Conservation (phyloP, 257 asterid species). For the Forsythia viridissima region DNA sequence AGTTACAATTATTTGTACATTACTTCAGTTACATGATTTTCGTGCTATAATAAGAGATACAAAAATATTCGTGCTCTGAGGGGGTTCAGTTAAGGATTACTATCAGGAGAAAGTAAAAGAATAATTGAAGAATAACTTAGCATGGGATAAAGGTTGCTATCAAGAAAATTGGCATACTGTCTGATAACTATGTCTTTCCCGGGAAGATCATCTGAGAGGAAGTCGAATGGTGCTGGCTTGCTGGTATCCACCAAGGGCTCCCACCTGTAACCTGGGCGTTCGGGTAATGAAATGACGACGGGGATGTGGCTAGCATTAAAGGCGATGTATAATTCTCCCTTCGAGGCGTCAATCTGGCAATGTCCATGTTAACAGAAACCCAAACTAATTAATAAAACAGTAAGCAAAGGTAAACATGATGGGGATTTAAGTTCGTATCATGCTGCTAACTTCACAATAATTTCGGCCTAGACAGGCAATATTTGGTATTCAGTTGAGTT, state of each 20-base stretch:
- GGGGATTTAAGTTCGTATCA: background rate
- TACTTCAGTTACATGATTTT: background rate
- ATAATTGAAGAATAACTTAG: constrained; percentile 83
- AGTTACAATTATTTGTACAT: background rate
- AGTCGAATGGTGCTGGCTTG: constrained; percentile 82
- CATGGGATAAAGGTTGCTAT: constrained; percentile 80
- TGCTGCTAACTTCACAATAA: background rate
- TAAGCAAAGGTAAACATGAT: background rate
- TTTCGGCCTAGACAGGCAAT: background rate
- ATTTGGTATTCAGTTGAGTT: background rate
- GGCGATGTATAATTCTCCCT: constrained; percentile 78
- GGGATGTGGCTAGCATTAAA: constrained; percentile 84
- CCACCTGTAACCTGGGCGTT: constrained; percentile 81
- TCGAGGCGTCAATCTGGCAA: constrained; percentile 68
- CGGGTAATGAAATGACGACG: constrained; percentile 65
- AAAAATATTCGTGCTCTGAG: background rate
- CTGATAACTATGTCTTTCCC: constrained; percentile 46
- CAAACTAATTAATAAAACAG: background rate
- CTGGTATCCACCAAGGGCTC: constrained; percentile 85
- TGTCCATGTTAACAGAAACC: background rate
- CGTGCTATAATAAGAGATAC: background rate
- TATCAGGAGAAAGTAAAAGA: constrained; percentile 58
- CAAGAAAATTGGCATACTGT: constrained; percentile 89
- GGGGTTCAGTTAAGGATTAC: background rate
- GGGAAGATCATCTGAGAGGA: constrained; percentile 51